Base-by-base conservation (phyloP, 805 yeast genomes). In the Candida maris region DNA sequence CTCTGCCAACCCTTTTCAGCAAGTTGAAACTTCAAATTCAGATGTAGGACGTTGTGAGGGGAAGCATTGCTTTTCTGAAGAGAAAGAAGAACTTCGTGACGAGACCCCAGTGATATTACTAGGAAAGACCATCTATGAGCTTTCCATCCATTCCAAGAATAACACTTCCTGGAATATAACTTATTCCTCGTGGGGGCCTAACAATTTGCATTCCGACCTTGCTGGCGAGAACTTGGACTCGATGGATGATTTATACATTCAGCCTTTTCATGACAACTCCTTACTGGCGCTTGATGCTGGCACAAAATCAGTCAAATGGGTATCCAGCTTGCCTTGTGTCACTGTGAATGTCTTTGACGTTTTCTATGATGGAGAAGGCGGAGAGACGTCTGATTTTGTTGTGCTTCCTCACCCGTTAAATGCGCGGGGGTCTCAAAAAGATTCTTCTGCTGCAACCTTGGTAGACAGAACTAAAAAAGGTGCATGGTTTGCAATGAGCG, bases 111-210 rank as follows among this genome's bases (percentile, higher is more conserved):
- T 69, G 4, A 64, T 83, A 4, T 65, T 79, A 50, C 59, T 85
- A 4, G 94, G 95, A 0, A 81, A 76, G 56, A 79, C 89, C 0
- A 77, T 79, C 0, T 85, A 80, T 52, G 84, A 81, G 46, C 64
- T 85, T 27, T 67, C 78, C 0, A 91, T 93, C n/a, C 82, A 87
- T 54, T 80, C 93, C 3, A 77, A 73, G 48, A 72, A 76, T 41
- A 77, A 77, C 42, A 64, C 81, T 0, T 74, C 80, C 2, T 89
- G 96, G 93, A 85, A 87, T 51, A 85, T 93, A 13, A 79, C 89
- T 0, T 88, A 83, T 54, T 71, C 94, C 1, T 72, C 81, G 24
- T 93, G 97, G 96, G 94, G 93, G 7, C 95, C 95, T 30, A 91
- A 91, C 57, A 79, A 85, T 46, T 65, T 88, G 35, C 95, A 91